Conservation (phyloP, 192 early-diverging fungal species). For the Chytriomyces sp. region DNA sequence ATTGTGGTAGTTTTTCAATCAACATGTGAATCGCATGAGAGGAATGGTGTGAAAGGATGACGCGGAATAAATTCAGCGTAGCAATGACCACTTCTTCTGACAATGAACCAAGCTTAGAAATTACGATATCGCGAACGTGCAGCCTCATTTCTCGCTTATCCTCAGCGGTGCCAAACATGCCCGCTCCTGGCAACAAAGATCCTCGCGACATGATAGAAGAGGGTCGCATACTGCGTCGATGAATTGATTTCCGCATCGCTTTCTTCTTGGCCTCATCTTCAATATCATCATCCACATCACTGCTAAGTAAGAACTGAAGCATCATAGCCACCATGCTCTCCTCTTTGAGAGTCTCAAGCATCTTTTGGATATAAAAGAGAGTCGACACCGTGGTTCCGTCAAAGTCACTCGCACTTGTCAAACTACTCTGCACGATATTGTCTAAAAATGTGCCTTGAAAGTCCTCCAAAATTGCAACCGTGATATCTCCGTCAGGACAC, state of each 20-base stretch:
- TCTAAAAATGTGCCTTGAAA: conserved; percentile 81
- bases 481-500: conserved; percentile 71
- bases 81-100: conserved; percentile 85
- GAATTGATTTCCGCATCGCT: conserved; percentile 20
- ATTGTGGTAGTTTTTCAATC: conserved; percentile 56
- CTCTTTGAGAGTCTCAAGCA: conserved; percentile 69
- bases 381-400: conserved; percentile 88
- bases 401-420: conserved; percentile 85
- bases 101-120: conserved; percentile 84
- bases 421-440: conserved; percentile 82
- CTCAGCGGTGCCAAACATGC: background rate
- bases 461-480: conserved; percentile 59
- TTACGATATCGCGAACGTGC: conserved; percentile 64
- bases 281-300: conserved; percentile 50
- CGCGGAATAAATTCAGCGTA: conserved; percentile 76
- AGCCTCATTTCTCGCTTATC: conserved; percentile 31
- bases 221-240: conserved; percentile 13
- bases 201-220: conserved; percentile 14
- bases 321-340: conserved; percentile 74
- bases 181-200: background rate
- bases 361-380: conserved; percentile 85
- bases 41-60: conserved; percentile 76
- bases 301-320: conserved; percentile 72
- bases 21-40: conserved; percentile 75
- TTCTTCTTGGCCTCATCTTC: conserved; percentile 33